These are phyloP conservation scores for Candida stauntonica DNA, from an alignment of 805 yeast genomes.

Conservation along the genomic window DNA sequence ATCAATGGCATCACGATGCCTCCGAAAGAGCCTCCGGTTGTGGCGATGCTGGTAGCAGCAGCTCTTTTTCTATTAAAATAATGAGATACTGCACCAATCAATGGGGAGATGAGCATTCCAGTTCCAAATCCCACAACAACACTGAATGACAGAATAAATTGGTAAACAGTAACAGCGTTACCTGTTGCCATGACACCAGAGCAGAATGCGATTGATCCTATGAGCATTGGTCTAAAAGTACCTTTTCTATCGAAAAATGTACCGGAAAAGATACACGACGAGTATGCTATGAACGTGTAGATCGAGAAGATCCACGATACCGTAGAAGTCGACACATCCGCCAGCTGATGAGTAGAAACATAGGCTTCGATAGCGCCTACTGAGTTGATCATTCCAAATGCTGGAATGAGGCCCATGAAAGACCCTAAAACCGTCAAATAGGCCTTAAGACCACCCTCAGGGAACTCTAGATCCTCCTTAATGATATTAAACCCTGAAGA, in stretches of 20 bases:
- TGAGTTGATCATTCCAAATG: constrained; percentile 52
- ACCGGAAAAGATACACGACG: constrained; percentile 39
- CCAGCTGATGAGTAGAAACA: constrained; percentile 48
- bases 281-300: constrained; percentile 26
- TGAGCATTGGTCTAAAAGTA: constrained; percentile 32
- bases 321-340: constrained; percentile 37
- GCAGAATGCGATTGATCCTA: constrained; percentile 35
- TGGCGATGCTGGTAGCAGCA: constrained; percentile 41
- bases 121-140: constrained; percentile 41
- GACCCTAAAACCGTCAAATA: constrained; percentile 52
- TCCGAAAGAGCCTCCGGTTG: constrained; percentile 49
- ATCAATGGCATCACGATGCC: constrained; percentile 45
- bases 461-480: constrained; percentile 29
- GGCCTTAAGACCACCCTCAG: constrained; percentile 55
- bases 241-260: constrained; percentile 44
- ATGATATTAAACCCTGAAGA: constrained; percentile 9
- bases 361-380: constrained; percentile 61
- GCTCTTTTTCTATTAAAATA: constrained; percentile 42
- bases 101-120: constrained; percentile 41
- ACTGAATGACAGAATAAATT: constrained; percentile 50
- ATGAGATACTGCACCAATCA: constrained; percentile 40
- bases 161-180: constrained; percentile 40
- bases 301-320: constrained; percentile 54
- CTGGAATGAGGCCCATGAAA: constrained; percentile 48
- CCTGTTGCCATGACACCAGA: constrained; percentile 43